These are phyloP conservation scores for Verbena officinalis DNA, from an alignment of 257 asterid species.

Conservation along the genomic window DNA sequence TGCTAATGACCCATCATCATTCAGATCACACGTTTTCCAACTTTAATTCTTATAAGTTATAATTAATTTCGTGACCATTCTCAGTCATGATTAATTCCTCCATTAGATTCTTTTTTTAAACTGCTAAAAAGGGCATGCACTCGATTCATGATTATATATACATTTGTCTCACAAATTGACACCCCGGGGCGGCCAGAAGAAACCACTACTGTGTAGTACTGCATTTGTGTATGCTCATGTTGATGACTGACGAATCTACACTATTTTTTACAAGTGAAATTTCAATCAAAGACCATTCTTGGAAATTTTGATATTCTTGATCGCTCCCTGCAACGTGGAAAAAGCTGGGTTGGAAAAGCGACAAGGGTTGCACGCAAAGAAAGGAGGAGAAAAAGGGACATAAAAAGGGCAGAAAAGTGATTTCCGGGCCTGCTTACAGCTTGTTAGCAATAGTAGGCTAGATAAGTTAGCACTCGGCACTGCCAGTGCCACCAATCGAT, in stretches of 20 bases:
- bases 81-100: constrained; percentile 28
- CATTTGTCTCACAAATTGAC: constrained; percentile 24
- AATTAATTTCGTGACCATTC: constrained; percentile 6
- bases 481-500: too few species aligned
- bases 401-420: background rate
- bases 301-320: too few species aligned
- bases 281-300: too few species aligned
- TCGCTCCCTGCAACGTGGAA: background rate
- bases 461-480: too few species aligned
- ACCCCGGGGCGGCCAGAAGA: too few species aligned
- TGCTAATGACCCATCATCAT: constrained; percentile 53
- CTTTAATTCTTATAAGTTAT: background rate
- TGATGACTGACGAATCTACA: too few species aligned
- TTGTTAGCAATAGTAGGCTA: background rate
- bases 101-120: constrained; percentile 34
- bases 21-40: constrained; percentile 22
- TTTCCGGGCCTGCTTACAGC: background rate
- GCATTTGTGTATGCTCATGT: too few species aligned
- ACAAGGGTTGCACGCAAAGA: constrained; percentile 12
- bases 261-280: too few species aligned
- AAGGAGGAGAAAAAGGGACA: background rate
- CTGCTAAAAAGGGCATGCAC: constrained; percentile 32
- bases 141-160: too few species aligned
- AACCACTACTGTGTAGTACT: constrained; percentile 1
- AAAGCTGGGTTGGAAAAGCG: constrained; percentile 10